phyloP scores from a whole-genome alignment of 306 rosid species.

The Casuarina glauca region DNA sequence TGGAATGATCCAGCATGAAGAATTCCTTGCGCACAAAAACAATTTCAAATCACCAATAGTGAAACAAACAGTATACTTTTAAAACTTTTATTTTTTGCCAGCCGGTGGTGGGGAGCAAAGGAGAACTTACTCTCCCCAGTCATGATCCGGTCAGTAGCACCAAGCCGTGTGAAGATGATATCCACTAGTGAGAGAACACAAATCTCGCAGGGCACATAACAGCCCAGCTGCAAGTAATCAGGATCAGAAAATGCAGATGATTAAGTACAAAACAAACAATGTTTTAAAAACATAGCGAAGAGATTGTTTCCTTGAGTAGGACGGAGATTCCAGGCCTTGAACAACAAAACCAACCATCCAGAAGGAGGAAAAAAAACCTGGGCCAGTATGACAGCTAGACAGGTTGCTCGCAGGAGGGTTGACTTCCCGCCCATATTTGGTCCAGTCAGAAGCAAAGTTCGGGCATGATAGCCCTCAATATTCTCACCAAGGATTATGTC shows the following conservation, averaged over 20 bases:
- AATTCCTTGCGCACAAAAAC: neutral
- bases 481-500: constrained; percentile 79
- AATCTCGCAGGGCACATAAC: constrained; percentile 81
- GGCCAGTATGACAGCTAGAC: constrained; percentile 89
- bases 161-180: constrained; percentile 90
- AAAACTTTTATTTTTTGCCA: neutral
- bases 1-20: neutral
- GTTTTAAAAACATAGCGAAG: neutral
- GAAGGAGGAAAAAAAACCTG: constrained; percentile 58
- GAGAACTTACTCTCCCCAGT: constrained; percentile 90
- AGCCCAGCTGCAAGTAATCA: constrained; percentile 78
- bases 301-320: neutral
- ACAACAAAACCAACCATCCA: constrained; percentile 3
- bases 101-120: neutral
- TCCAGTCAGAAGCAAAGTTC: constrained; percentile 81
- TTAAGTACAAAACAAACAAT: constrained; percentile 16
- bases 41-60: neutral
- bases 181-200: constrained; percentile 83
- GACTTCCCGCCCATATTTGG: constrained; percentile 99
- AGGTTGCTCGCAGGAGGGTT: constrained; percentile 89
- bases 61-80: neutral
- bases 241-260: constrained; percentile 10
- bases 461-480: constrained; percentile 53
- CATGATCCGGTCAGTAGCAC: constrained; percentile 98
- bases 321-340: neutral